Base-by-base conservation (phyloP, 352 stramenopile species). In the Pythium rhizo-oryzae region DNA sequence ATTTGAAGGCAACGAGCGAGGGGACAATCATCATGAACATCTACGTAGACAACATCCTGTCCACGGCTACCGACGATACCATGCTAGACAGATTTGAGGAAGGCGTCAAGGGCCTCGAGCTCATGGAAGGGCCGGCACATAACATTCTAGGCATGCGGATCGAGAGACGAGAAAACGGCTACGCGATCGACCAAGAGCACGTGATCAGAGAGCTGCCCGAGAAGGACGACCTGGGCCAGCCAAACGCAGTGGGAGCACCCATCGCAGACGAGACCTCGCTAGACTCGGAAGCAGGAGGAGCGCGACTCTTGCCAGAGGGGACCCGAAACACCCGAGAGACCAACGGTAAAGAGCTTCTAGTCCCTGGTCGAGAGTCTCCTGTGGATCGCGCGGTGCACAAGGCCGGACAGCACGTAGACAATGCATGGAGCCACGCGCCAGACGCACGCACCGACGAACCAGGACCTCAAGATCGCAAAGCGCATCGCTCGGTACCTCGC, bases 31-130 rank as follows among this genome's bases (percentile, higher is more conserved):
- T 79, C 7, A 67, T 72, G 0, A 70, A 61, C 0, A 63, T 64
- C 7, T 79, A 76, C 53, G 64, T 76, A 0, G 71, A 80, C 28
- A 74, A 84, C 39, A 37, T 84, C 4, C 37, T 81, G 7, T 62
- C 70, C 0, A 79, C 69, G 0, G 60, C 43, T 0, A 74, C 63
- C 0, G n/a, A 62, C 52, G 15, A 60, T 19, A 8, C 0, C 1
- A 59, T 28, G 1, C 62, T 77, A 0, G 61, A 75, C 33, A 46
- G 23, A 19, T 74, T 77, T 57, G 67, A 69, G 28, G n/a, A 15
- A 3, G 58, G 62, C 23, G 59, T 80, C 23, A 11, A 0, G 0
- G n/a, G 15, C 8, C 64, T 77, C 1, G 57, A 67, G 8, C 33
- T 81, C 15, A 81, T 80, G 51, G 62, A 73, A 2, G 74, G 71